These are phyloP conservation scores for Neoboletus subvelutipes DNA, from an alignment of 768 basidiomycete genomes.

Conservation along the genomic window DNA sequence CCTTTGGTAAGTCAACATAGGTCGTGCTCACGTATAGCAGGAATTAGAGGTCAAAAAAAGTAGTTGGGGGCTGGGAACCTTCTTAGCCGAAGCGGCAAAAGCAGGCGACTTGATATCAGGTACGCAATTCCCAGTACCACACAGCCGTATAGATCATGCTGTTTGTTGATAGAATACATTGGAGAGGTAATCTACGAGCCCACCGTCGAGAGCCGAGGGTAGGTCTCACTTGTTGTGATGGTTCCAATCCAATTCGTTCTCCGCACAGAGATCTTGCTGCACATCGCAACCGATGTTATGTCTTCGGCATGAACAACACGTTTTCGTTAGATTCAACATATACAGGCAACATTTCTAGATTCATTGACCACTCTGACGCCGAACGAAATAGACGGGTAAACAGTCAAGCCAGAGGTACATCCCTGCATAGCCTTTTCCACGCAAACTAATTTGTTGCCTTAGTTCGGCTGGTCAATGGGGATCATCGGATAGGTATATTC, in stretches of 20 bases:
- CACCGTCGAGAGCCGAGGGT: constrained; percentile 54
- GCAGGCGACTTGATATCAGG: constrained; percentile 51
- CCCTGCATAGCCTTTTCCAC: background rate
- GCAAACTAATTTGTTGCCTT: constrained; percentile 2
- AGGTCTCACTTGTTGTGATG: constrained; percentile 18
- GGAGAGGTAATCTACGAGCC: constrained; percentile 58
- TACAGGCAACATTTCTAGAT: constrained; percentile 63
- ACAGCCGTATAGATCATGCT: background rate
- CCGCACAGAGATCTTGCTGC: constrained; percentile 40
- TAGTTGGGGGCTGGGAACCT: constrained; percentile 55
- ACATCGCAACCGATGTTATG: constrained; percentile 58
- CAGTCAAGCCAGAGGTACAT: constrained; percentile 46
- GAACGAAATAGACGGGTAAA: constrained; percentile 34
- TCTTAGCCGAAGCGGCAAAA: constrained; percentile 43
- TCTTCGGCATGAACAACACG: constrained; percentile 51
- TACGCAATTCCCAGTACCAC: background rate
- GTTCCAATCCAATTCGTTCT: background rate
- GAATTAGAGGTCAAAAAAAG: constrained; percentile 43
- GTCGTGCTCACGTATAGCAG: constrained; percentile 28
- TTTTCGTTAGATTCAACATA: constrained; percentile 54
- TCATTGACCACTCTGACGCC: constrained; percentile 56
- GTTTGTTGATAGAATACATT: constrained; percentile 51
- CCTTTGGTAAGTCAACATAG: background rate
- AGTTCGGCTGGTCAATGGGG: constrained; percentile 64
- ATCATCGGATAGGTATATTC: constrained; percentile 65